phyloP scores from a whole-genome alignment of 305 asterid genomes.

The Fraxinus velutina region DNA sequence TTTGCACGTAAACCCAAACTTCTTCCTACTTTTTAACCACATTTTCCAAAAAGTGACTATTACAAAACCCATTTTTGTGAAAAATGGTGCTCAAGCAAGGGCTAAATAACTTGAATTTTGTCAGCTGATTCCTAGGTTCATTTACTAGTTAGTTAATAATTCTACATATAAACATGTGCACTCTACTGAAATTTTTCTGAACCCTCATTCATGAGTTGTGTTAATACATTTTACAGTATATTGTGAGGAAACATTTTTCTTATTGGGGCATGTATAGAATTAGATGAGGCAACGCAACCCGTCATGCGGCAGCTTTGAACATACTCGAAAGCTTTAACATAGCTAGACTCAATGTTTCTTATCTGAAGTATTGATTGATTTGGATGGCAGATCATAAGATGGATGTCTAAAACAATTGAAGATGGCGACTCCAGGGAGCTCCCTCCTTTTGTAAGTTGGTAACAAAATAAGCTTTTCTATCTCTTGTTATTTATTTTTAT shows the following conservation, averaged over 20 bases:
- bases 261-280: neutral
- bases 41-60: neutral
- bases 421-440: conserved; percentile 90
- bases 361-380: conserved; percentile 20
- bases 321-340: neutral
- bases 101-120: conserved; percentile 2
- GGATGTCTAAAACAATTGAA: conserved; percentile 78
- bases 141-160: neutral
- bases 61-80: neutral
- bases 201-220: conserved; percentile 3
- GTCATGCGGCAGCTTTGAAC: neutral
- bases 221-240: neutral
- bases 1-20: neutral
- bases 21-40: neutral
- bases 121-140: neutral
- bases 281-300: neutral
- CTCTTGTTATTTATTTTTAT: neutral
- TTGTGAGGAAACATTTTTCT: neutral
- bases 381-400: conserved; percentile 59
- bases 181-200: neutral
- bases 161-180: neutral
- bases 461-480: neutral
- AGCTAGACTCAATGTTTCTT: neutral
- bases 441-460: conserved; percentile 77
- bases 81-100: neutral